phyloP scores from a whole-genome alignment of 106 monocot species.

The Posidonia australis region DNA sequence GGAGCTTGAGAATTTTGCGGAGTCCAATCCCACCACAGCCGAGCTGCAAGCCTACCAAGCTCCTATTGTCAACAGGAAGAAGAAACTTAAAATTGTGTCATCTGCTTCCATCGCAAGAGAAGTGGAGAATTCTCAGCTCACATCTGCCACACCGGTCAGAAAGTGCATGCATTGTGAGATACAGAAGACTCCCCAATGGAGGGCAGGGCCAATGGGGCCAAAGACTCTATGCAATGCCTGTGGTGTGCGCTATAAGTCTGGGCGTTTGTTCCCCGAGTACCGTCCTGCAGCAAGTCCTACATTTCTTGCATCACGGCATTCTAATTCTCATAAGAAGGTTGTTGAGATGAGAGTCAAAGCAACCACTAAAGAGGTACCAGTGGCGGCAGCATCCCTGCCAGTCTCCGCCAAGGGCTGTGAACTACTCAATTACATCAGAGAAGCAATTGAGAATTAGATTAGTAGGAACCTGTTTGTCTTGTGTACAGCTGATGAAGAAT shows the following conservation, averaged over 20 bases:
- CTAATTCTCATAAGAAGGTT: slow-evolving; percentile 94
- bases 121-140: slow-evolving; percentile 4
- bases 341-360: slow-evolving; percentile 69
- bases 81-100: slow-evolving; percentile 12
- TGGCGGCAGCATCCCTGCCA: neutral
- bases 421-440: slow-evolving; percentile 44
- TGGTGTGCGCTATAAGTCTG: slow-evolving; percentile 74
- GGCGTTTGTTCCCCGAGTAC: slow-evolving; percentile 73
- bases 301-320: slow-evolving; percentile 55
- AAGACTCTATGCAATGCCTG: slow-evolving; percentile 85
- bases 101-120: neutral
- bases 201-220: slow-evolving; percentile 72
- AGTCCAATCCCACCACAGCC: slow-evolving; percentile 13
- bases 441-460: slow-evolving; percentile 8
- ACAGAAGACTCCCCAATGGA: slow-evolving; percentile 66
- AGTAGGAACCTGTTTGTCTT: neutral
- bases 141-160: slow-evolving; percentile 25
- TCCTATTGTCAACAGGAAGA: slow-evolving; percentile 16
- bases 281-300: slow-evolving; percentile 87
- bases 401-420: slow-evolving; percentile 35
- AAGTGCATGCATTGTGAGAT: slow-evolving; percentile 80
- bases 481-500: no score
- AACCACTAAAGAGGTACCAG: slow-evolving; percentile 6
- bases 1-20: slow-evolving; percentile 18
- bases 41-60: neutral